Base-by-base conservation (phyloP, 106 monocot species). In the Allium fistulosum region DNA sequence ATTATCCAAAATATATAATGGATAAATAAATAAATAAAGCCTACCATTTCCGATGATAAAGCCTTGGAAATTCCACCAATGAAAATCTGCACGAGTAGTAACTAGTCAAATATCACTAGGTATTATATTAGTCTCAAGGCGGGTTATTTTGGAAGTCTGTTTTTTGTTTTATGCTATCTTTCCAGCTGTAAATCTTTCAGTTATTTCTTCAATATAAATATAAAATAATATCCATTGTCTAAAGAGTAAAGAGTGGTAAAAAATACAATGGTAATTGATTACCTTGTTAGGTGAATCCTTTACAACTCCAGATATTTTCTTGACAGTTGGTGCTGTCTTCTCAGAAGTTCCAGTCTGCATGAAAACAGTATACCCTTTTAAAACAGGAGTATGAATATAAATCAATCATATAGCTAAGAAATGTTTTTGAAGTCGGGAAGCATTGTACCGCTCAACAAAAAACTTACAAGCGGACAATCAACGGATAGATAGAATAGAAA, bases 201-300 rank as follows among this genome's bases (percentile, higher is more conserved):
- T 37, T 37, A 37, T 37, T 37, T 37, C 37, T 37, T 37, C 5
- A 5, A 37, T 37, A 37, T 37, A 1, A 37, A 37, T 37, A 2
- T 37, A 37, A 37, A 37, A 37, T 37, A 37, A 37, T 37, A 37
- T 37, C 37, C 37, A 5, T 37, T 37, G 2, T 37, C 37, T 37
- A 37, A 37, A 37, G 5, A 37, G 37, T 37, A 37, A 37, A 37
- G 37, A 37, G 1, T 37, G 37, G 37, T 37, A 37, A 5, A 37
- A 37, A 37, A 37, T 37, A 37, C 37, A 37, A 4, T 37, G 2
- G 37, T 2, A 37, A 37, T 37, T 2, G 37, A 5, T 37, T 84
- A 97, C 99, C 99, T 99, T 99, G 50, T 85, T 47, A 11, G 89
- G 76, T 67, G 99, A 93, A 83, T 99, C 86, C 58, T 81, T 77